These are phyloP conservation scores for Naganishia kalamii DNA, from an alignment of 768 basidiomycete genomes.

Conservation along the genomic window DNA sequence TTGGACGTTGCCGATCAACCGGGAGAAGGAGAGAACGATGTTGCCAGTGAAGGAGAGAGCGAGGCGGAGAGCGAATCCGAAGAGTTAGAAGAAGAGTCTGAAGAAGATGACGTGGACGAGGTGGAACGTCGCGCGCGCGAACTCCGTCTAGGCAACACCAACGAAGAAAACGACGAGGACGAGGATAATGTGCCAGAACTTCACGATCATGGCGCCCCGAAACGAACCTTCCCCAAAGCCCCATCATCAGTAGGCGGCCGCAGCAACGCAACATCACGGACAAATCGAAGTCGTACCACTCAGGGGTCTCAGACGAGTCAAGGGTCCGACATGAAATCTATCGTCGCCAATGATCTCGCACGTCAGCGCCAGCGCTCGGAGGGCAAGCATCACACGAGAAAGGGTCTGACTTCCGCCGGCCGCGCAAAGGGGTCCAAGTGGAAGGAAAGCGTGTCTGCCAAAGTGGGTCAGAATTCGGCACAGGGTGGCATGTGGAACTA, in stretches of 20 bases:
- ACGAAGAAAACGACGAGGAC: conserved; percentile 33
- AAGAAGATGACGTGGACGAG: conserved; percentile 44
- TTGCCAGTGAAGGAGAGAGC: conserved; percentile 19
- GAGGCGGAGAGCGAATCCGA: conserved; percentile 21
- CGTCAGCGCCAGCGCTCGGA: conserved; percentile 31
- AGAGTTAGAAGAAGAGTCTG: conserved; percentile 22
- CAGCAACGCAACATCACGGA: neutral
- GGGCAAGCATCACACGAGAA: conserved; percentile 27
- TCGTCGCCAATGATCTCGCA: conserved; percentile 18
- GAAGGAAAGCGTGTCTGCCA: conserved; percentile 37
- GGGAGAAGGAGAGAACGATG: conserved; percentile 27
- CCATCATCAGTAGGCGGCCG: conserved; percentile 1
- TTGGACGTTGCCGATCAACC: conserved; percentile 31
- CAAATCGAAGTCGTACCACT: conserved; percentile 8
- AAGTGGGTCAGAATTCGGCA: conserved; percentile 32
- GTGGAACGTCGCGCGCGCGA: conserved; percentile 39
- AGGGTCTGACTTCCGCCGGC: conserved; percentile 29
- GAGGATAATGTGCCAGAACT: conserved; percentile 35
- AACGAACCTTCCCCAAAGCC: conserved; percentile 9
- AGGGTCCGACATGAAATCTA: conserved; percentile 11
- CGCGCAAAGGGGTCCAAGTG: conserved; percentile 45
- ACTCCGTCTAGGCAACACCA: conserved; percentile 27
- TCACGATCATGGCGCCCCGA: conserved; percentile 17
- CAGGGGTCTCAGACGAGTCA: conserved; percentile 15
- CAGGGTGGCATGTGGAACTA: conserved; percentile 7